A percentile compares a stretch with the other conserved stretches of the same genome.
These are phyloP conservation scores for Pichia paraexigua DNA, from an alignment of 805 yeast genomes.

Conservation along the genomic window DNA sequence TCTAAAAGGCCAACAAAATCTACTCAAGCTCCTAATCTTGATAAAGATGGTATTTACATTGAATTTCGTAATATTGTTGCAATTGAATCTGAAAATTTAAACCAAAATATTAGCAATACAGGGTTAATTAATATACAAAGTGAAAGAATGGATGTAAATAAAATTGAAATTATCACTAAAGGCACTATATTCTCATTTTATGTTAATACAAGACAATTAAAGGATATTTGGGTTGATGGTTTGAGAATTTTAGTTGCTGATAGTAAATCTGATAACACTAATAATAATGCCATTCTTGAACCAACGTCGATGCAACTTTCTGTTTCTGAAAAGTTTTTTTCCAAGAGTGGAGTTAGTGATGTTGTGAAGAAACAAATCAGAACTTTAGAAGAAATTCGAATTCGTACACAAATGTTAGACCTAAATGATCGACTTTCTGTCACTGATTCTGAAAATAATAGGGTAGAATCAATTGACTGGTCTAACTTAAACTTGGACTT, in stretches of 20 bases:
- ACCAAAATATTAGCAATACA: conserved; percentile 28
- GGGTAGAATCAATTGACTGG: not conserved
- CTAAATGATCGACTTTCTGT: conserved; percentile 21
- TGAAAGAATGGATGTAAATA: conserved; percentile 29
- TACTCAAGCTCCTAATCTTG: conserved; percentile 43
- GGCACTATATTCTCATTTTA: conserved; percentile 44
- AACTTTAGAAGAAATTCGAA: conserved; percentile 37
- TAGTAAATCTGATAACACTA: conserved; percentile 27
- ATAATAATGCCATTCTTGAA: not conserved
- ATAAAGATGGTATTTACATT: conserved; percentile 45
- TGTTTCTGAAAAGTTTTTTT: conserved; percentile 6
- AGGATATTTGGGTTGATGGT: conserved; percentile 76
- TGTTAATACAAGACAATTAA: conserved; percentile 61
- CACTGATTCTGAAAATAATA: conserved; percentile 9
- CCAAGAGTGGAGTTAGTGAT: conserved; percentile 3
- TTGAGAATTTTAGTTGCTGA: conserved; percentile 42
- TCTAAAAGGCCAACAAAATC: conserved; percentile 27
- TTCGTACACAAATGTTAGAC: conserved; percentile 41
- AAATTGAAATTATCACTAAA: conserved; percentile 18
- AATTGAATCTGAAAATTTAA: conserved; percentile 40
- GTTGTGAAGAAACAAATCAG: conserved; percentile 35
- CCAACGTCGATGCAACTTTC: conserved; percentile 2
- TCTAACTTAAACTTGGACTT: conserved; percentile 1
- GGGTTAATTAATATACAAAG: conserved; percentile 50
- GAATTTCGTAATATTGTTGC: conserved; percentile 43